phyloP scores from a whole-genome alignment of 306 rosid genomes.

The Prunus mongolica region DNA sequence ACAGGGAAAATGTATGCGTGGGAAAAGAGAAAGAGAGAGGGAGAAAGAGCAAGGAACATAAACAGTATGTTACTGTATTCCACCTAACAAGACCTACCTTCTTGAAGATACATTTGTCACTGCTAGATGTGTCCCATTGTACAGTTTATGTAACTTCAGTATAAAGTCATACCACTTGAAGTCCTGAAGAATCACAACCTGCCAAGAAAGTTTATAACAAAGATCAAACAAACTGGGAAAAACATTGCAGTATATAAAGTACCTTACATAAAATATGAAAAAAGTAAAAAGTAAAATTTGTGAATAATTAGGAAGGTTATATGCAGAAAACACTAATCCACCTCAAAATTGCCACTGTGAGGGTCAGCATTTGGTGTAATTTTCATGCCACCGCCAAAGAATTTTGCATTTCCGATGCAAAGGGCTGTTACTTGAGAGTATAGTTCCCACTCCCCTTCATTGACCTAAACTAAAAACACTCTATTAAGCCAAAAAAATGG shows the following conservation, averaged over 20 bases:
- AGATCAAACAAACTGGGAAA: neutral
- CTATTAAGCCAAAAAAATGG: neutral
- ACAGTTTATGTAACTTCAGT: conserved; percentile 67
- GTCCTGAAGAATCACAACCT: conserved; percentile 88
- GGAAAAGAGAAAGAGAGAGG: too few relatives aligned
- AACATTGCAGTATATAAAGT: neutral
- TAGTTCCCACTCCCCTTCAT: conserved; percentile 79
- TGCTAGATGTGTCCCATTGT: conserved; percentile 76
- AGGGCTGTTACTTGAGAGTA: conserved; percentile 77
- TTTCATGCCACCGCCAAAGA: conserved; percentile 98
- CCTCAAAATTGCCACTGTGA: conserved; percentile 67
- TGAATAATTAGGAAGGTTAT: neutral
- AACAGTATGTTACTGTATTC: neutral
- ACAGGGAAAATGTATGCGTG: neutral
- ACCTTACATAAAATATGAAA: neutral
- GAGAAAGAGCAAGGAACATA: too few relatives aligned
- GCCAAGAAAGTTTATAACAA: conserved; percentile 13
- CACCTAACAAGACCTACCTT: conserved; percentile 44
- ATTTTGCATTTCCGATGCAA: conserved; percentile 88
- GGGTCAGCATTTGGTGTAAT: conserved; percentile 85
- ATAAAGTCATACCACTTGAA: conserved; percentile 91
- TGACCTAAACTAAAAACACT: conserved; percentile 45
- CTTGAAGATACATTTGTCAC: conserved; percentile 71
- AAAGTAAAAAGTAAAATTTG: neutral
- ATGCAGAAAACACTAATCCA: conserved; percentile 23